Evolutionary conservation across 768 basidiomycete genomes (phyloP), one percentile per base, ranked within the genome.

Genomic region (Hirschioporus abietinus): DNA sequence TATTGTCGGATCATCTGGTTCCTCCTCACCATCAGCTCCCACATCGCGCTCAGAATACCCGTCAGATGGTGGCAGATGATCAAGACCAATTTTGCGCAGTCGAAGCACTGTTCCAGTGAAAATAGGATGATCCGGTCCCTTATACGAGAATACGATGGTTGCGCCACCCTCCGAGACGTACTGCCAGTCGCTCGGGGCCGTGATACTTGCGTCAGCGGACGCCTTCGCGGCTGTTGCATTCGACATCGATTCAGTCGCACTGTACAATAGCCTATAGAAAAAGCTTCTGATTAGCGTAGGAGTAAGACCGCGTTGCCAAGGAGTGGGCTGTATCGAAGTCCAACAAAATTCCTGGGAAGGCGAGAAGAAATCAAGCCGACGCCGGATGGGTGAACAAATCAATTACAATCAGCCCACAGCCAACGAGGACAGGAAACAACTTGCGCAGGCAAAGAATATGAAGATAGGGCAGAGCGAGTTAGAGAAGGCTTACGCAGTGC

Each of bases 151-250:
- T 18, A 98, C 93, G 70, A 94, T 86, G 7, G 93, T 91, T 23
- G 93, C 91, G 23, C 92, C 93, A n/a, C 96, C 96, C 79, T 98
- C 96, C 0, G 93, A 89, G 24, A 94, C 78, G 74, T 98, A 99
- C 68, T 74, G 78, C 95, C 96, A 99, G 75, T 92, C 79, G 12
- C 63, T 65, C 0, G 80, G 80, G n/a, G 70, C 72, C 34, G 72
- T 81, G 30, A 34, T 61, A 34, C 25, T 61, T 34, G 30, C 60
- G 60, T 61, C 60, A 61, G 60, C 42, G 42, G 20, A 5, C 1
- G 1, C 60, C 6, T 6, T 23, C 10, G 60, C 42, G 42, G 20
- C 20, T 12, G 20, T 52, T 15, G 20, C 20, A 52, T 52, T 20
- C 20, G 42, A 12, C 42, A 52, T 52, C 42, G 42, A 12, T 52